Evolutionary conservation across 2,329 filamentous ascomycete species (phyloP).

Genomic region (Cyphellophora europaea): DNA sequence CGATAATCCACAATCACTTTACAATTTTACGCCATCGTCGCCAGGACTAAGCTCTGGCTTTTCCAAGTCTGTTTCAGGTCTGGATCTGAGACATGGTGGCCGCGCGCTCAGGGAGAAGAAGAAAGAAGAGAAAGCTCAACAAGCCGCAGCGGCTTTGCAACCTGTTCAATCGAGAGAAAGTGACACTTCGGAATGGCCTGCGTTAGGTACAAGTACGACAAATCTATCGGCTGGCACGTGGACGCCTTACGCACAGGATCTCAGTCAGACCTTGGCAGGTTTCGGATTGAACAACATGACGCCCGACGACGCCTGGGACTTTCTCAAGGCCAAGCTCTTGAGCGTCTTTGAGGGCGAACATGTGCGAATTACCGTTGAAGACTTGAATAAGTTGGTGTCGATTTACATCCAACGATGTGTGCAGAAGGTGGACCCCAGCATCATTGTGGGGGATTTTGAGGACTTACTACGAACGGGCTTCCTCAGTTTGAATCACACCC

Average conservation of each 20-base stretch:
- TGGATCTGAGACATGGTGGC: conserved; percentile 70
- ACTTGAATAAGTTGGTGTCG: conserved; percentile 54
- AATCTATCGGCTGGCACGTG: conserved; percentile 14
- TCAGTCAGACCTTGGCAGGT: conserved; percentile 24
- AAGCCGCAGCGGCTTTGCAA: conserved; percentile 20
- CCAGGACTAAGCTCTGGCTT: conserved; percentile 54
- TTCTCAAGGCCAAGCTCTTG: conserved; percentile 53
- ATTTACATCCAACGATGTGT: conserved; percentile 56
- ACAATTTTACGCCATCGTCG: conserved; percentile 57
- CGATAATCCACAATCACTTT: conserved; percentile 53
- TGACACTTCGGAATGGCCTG: conserved; percentile 19
- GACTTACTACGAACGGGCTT: conserved; percentile 66
- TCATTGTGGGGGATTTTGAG: conserved; percentile 53
- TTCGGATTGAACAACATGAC: conserved; percentile 63
- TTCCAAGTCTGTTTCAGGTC: conserved; percentile 69
- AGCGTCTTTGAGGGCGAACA: conserved; percentile 58
- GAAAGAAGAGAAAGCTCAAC: conserved; percentile 53
- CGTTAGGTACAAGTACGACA: conserved; percentile 12
- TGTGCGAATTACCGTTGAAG: conserved; percentile 54
- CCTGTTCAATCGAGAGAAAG: conserved; percentile 19
- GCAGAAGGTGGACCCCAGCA: conserved; percentile 47
- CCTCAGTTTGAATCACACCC: conserved; percentile 70
- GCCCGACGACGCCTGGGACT: conserved; percentile 56
- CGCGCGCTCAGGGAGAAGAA: conserved; percentile 72
- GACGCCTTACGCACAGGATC: conserved; percentile 14